phyloP scores from a whole-genome alignment of 176 grass and related monocot genomes.

The Puya raimondii region DNA sequence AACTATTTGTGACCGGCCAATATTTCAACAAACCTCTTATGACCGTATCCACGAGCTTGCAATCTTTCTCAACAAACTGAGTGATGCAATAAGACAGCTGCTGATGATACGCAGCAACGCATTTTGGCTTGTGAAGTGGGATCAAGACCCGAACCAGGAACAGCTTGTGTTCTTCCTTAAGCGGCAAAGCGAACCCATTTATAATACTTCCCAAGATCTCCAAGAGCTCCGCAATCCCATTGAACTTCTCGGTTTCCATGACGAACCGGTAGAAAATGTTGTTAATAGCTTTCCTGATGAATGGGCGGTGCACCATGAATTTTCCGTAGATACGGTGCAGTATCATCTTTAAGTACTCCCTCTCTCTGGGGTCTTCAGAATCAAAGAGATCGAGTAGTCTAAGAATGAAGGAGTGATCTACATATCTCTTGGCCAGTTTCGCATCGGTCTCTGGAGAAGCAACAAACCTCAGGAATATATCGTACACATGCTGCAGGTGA shows the following conservation, averaged over 20 bases:
- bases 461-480: constrained; percentile 24
- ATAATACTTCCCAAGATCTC: constrained; percentile 27
- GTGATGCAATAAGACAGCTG: constrained; percentile 30
- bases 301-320: constrained; percentile 28
- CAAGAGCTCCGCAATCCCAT: constrained; percentile 22
- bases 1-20: constrained; percentile 30
- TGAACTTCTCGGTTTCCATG: constrained; percentile 22
- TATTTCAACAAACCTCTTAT: constrained; percentile 28
- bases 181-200: constrained; percentile 24
- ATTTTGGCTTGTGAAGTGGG: constrained; percentile 28
- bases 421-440: constrained; percentile 24
- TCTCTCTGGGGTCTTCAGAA: constrained; percentile 32
- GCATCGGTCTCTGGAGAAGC: constrained; percentile 24
- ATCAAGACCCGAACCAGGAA: constrained; percentile 23
- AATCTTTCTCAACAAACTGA: constrained; percentile 30
- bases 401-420: constrained; percentile 29
- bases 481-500: constrained; percentile 26
- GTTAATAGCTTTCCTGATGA: constrained; percentile 24
- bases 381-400: constrained; percentile 29
- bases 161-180: constrained; percentile 28
- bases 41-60: constrained; percentile 20
- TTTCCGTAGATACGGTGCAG: constrained; percentile 27
- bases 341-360: constrained; percentile 25
- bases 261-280: constrained; percentile 27
- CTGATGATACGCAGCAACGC: constrained; percentile 21